A percentile compares a stretch with the other conserved stretches of the same genome.
These are phyloP conservation scores for Chrysoporthe cubensis DNA, from an alignment of 2,329 filamentous ascomycete genomes.

Conservation along the genomic window DNA sequence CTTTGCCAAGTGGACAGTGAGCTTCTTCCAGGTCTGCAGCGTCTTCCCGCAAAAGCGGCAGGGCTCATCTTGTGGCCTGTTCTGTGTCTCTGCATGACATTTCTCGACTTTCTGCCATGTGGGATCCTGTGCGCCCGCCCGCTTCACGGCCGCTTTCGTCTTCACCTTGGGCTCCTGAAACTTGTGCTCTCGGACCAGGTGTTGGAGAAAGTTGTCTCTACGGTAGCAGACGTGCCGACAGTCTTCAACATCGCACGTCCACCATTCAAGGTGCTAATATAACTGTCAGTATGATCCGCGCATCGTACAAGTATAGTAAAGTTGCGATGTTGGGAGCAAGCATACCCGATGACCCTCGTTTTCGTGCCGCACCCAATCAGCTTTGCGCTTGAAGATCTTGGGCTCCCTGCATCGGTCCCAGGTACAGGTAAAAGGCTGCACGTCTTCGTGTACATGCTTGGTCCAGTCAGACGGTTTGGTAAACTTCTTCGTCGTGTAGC, in stretches of 20 bases:
- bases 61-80: constrained; percentile 72
- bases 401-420: constrained; percentile 81
- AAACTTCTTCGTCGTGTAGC: constrained; percentile 83
- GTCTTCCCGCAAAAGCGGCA: constrained; percentile 86
- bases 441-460: constrained; percentile 92
- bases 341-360: constrained; percentile 77
- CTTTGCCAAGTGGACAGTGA: constrained; percentile 90
- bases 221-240: constrained; percentile 84
- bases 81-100: constrained; percentile 72
- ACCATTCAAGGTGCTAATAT: constrained; percentile 76
- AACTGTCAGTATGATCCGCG: constrained; percentile 3
- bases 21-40: constrained; percentile 86
- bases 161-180: constrained; percentile 80
- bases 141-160: constrained; percentile 69
- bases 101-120: constrained; percentile 79
- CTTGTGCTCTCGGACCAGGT: constrained; percentile 90
- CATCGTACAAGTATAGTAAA: no score
- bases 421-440: constrained; percentile 91
- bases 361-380: constrained; percentile 94
- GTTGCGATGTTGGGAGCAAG: background rate
- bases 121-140: constrained; percentile 59
- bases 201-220: constrained; percentile 91
- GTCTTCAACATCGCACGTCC: constrained; percentile 80
- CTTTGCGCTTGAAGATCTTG: constrained; percentile 93
- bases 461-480: constrained; percentile 96